Conservation (phyloP, 305 asterid genomes). For the Fraxinus xanthoxyloides region DNA sequence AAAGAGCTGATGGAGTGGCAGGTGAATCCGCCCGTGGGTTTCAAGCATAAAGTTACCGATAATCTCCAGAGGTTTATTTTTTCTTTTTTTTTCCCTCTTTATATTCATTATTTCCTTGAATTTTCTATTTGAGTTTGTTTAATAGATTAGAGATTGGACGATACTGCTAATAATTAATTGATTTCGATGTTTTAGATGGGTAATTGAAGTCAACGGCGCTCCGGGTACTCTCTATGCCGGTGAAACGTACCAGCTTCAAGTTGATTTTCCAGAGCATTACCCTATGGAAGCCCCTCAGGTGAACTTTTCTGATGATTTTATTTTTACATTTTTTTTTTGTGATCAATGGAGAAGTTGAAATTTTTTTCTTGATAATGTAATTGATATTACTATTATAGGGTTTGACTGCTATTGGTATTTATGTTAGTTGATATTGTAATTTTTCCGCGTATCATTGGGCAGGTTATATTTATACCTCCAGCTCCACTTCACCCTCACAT, state of each 20-base stretch:
- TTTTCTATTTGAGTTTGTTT: background rate
- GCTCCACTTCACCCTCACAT: conserved; percentile 91
- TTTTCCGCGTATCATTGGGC: conserved; percentile 22
- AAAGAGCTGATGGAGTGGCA: conserved; percentile 96
- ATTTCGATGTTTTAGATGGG: conserved; percentile 58
- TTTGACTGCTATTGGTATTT: conserved; percentile 1
- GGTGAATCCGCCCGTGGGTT: conserved; percentile 88
- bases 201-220: conserved; percentile 88
- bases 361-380: background rate
- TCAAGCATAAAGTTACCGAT: conserved; percentile 83
- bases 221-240: conserved; percentile 81
- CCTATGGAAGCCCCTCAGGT: conserved; percentile 99
- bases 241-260: conserved; percentile 90
- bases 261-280: conserved; percentile 97
- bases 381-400: conserved; percentile 2
- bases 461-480: conserved; percentile 88
- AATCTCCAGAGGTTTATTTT: conserved; percentile 73
- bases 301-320: background rate
- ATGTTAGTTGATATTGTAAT: background rate
- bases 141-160: background rate
- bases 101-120: background rate
- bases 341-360: conserved; percentile 3
- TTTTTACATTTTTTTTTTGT: background rate
- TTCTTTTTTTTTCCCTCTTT: background rate
- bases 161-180: background rate